Evolutionary conservation across 805 yeast species (phyloP).

Genomic region (Lipomyces orientalis): DNA sequence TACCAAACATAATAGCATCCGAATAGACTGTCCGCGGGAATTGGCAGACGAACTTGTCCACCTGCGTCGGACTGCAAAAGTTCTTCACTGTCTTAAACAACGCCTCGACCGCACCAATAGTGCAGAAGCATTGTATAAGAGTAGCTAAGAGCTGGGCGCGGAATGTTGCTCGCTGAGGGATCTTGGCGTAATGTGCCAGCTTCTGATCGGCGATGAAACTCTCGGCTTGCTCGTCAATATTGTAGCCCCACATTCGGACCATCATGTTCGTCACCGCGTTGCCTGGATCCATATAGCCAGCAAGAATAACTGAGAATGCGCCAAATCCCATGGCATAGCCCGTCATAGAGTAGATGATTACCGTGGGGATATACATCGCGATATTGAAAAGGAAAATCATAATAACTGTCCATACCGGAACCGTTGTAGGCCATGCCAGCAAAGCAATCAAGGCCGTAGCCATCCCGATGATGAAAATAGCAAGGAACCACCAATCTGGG

Average conservation of each 20-base stretch:
- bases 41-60: slow-evolving; percentile 23
- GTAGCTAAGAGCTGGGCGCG: slow-evolving; percentile 43
- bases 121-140: slow-evolving; percentile 20
- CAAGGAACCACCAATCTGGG: slow-evolving; percentile 58
- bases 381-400: slow-evolving; percentile 44
- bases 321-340: slow-evolving; percentile 50
- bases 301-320: slow-evolving; percentile 36
- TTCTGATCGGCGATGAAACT: slow-evolving; percentile 62
- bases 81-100: slow-evolving; percentile 18
- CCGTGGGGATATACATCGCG: slow-evolving; percentile 44
- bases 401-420: slow-evolving; percentile 40
- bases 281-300: slow-evolving; percentile 49
- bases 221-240: slow-evolving; percentile 69
- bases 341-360: slow-evolving; percentile 46
- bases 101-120: slow-evolving; percentile 24
- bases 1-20: slow-evolving; percentile 28
- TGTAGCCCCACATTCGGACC: slow-evolving; percentile 59
- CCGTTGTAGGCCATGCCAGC: slow-evolving; percentile 48
- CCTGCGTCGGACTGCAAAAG: slow-evolving; percentile 24
- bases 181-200: slow-evolving; percentile 57
- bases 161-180: slow-evolving; percentile 53
- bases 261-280: slow-evolving; percentile 60
- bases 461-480: slow-evolving; percentile 52
- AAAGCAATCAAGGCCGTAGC: slow-evolving; percentile 52
- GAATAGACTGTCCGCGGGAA: slow-evolving; percentile 25